Percentiles rank a stretch among this genome's conserved stretches.
Evolutionary conservation across 768 basidiomycete genomes (phyloP).

Genomic region (Termitomyces eurrhizus): DNA sequence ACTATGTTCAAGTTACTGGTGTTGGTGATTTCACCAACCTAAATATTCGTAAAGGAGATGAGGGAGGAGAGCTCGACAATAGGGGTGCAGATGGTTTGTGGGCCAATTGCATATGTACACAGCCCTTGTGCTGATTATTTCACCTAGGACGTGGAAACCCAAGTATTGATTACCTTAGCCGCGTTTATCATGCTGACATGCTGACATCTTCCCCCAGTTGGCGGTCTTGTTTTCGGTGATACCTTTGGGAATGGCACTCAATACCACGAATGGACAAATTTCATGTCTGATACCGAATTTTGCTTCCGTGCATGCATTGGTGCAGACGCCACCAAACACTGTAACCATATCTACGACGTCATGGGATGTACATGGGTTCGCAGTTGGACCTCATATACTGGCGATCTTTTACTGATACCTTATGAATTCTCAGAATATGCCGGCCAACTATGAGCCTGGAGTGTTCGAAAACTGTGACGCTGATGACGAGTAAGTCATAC

Average conservation of each 20-base stretch:
- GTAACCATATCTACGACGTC: constrained; percentile 78
- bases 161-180: constrained; percentile 17
- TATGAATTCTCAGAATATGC: constrained; percentile 69
- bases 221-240: constrained; percentile 67
- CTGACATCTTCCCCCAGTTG: constrained; percentile 37
- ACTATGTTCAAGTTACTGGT: constrained; percentile 62
- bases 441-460: constrained; percentile 57
- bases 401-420: neutral
- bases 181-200: neutral
- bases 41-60: constrained; percentile 52
- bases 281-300: constrained; percentile 47
- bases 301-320: constrained; percentile 47
- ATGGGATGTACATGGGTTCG: constrained; percentile 55
- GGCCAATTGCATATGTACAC: neutral
- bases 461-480: constrained; percentile 65
- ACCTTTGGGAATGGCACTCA: constrained; percentile 47
- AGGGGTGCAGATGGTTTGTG: constrained; percentile 55
- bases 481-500: constrained; percentile 40
- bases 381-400: neutral
- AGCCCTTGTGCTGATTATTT: neutral
- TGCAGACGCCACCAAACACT: constrained; percentile 49
- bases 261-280: constrained; percentile 83
- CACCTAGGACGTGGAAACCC: constrained; percentile 37
- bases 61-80: constrained; percentile 70
- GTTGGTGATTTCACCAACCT: constrained; percentile 69